Evolutionary conservation across 257 asterid species (phyloP).

Genomic region (Haberlea rhodopensis): DNA sequence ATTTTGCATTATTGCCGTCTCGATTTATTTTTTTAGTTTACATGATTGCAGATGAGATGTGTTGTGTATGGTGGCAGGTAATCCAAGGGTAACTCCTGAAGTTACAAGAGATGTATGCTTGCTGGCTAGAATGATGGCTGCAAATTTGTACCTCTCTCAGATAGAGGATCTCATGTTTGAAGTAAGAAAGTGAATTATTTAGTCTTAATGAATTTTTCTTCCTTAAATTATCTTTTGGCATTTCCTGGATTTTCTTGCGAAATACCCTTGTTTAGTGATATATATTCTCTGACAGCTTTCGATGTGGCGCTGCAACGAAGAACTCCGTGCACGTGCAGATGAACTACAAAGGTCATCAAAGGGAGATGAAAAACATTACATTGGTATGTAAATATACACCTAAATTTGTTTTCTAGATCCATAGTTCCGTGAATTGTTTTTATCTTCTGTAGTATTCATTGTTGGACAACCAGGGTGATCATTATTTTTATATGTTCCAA

Average conservation of each 20-base stretch:
- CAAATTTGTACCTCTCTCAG: constrained; percentile 76
- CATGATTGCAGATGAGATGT: constrained; percentile 4
- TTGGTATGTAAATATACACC: constrained; percentile 41
- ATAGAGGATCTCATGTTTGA: too few species aligned
- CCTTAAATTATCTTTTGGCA: neutral
- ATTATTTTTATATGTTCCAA: too few species aligned
- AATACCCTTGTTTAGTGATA: neutral
- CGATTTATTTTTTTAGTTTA: neutral
- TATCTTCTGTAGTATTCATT: too few species aligned
- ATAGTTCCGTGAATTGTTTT: too few species aligned
- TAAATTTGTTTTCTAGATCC: constrained; percentile 3
- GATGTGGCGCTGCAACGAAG: too few species aligned
- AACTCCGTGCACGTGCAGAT: constrained; percentile 63
- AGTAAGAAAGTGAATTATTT: constrained; percentile 34
- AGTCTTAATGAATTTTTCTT: neutral
- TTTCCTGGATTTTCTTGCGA: neutral
- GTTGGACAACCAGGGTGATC: too few species aligned
- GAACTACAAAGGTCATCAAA: constrained; percentile 70
- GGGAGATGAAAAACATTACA: too few species aligned
- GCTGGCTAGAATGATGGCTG: constrained; percentile 96
- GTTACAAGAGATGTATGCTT: constrained; percentile 95
- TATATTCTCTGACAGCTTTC: too few species aligned
- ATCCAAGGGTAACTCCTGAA: too few species aligned
- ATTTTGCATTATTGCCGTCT: too few species aligned
- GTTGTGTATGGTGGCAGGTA: constrained; percentile 5